Conservation (phyloP, 257 asterid genomes). For the Penstemon davidsonii region DNA sequence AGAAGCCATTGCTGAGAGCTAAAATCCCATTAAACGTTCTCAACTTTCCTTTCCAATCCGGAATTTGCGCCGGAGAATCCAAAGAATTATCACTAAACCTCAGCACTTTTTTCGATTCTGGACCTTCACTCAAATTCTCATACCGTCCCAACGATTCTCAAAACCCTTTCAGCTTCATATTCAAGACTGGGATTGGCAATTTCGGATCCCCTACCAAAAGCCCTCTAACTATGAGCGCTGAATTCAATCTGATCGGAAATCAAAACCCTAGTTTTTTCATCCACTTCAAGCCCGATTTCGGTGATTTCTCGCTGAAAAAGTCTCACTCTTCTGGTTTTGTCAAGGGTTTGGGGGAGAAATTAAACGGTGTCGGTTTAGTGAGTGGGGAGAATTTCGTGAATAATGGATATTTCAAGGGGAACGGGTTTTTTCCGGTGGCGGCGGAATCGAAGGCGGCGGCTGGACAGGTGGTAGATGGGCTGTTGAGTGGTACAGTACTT, state of each 20-base stretch:
- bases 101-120: slow-evolving; percentile 64
- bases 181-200: slow-evolving; percentile 84
- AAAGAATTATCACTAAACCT: slow-evolving; percentile 72
- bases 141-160: slow-evolving; percentile 80
- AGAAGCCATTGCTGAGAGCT: slow-evolving; percentile 77
- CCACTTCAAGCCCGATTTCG: slow-evolving; percentile 80
- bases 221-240: slow-evolving; percentile 91
- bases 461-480: slow-evolving; percentile 42
- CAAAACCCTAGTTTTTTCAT: slow-evolving; percentile 83
- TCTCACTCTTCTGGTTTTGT: slow-evolving; percentile 53
- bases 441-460: slow-evolving; percentile 58
- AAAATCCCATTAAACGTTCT: slow-evolving; percentile 78
- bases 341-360: slow-evolving; percentile 36
- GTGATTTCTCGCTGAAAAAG: slow-evolving; percentile 72
- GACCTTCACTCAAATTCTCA: slow-evolving; percentile 67
- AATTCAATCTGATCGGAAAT: slow-evolving; percentile 57
- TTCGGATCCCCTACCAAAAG: slow-evolving; percentile 81
- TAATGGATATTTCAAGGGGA: slow-evolving; percentile 39
- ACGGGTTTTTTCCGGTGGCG: slow-evolving; percentile 43
- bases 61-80: slow-evolving; percentile 76
- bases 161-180: slow-evolving; percentile 72
- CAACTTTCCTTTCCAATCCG: slow-evolving; percentile 77
- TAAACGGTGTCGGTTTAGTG: slow-evolving; percentile 23
- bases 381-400: slow-evolving; percentile 30
- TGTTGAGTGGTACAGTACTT: slow-evolving; percentile 54